Conservation (phyloP, 2,329 filamentous ascomycete genomes). For the Fusarium sarcochroum region DNA sequence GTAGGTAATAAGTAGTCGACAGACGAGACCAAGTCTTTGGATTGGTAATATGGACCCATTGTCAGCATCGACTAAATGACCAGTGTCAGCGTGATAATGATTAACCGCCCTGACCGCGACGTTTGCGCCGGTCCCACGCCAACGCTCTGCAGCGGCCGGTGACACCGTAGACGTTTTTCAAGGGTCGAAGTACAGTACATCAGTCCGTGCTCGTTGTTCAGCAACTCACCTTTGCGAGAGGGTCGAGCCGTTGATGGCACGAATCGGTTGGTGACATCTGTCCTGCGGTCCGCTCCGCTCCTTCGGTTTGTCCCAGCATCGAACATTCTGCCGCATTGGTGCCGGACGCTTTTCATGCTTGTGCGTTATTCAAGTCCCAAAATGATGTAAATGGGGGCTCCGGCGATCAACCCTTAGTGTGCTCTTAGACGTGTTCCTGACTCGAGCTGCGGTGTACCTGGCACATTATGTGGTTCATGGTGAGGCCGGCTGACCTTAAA, state of each 20-base stretch:
- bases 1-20: background rate
- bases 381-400: background rate
- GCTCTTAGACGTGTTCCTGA: constrained; percentile 6
- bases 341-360: background rate
- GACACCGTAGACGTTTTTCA: constrained; percentile 11
- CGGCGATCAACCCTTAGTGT: constrained; percentile 13
- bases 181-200: background rate
- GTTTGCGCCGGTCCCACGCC: constrained; percentile 30
- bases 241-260: constrained; percentile 2
- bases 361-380: background rate
- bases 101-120: constrained; percentile 39
- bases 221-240: constrained; percentile 3
- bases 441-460: constrained; percentile 8
- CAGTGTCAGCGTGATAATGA: constrained; percentile 30
- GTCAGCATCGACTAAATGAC: constrained; percentile 9
- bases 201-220: constrained; percentile 3
- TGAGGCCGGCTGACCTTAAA: background rate
- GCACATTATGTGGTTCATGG: background rate
- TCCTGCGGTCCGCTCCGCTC: constrained; percentile 26
- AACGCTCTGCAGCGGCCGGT: constrained; percentile 20
- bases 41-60: constrained; percentile 4
- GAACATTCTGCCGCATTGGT: constrained; percentile 1
- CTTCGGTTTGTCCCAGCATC: constrained; percentile 14
- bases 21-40: constrained; percentile 3
- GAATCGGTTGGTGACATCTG: constrained; percentile 22